Evolutionary conservation across 2,329 filamentous ascomycete species (phyloP).

Genomic region (Xylariales sp.): DNA sequence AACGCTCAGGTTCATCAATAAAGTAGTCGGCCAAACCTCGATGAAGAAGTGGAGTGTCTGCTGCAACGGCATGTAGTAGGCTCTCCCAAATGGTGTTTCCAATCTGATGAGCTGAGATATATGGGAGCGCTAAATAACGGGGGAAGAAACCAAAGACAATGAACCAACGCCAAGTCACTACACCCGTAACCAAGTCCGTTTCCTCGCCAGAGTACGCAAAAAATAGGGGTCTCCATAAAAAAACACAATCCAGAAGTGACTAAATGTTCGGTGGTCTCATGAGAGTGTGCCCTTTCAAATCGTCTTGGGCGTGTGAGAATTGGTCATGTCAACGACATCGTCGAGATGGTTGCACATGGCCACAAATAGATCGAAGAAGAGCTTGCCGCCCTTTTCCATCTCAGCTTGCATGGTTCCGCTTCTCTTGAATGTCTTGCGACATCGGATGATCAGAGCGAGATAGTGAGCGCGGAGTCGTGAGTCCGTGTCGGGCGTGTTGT

Average conservation of each 20-base stretch:
- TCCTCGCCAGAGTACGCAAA: conserved; percentile 42
- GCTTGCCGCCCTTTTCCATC: conserved; percentile 93
- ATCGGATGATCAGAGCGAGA: conserved; percentile 95
- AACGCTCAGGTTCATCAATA: conserved; percentile 55
- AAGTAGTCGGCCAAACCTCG: conserved; percentile 61
- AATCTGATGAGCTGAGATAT: conserved; percentile 60
- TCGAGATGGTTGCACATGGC: conserved; percentile 98
- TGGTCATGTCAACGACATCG: conserved; percentile 90
- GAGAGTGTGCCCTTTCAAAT: conserved; percentile 57
- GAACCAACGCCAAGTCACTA: conserved; percentile 47
- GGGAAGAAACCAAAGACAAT: conserved; percentile 54
- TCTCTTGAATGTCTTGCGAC: conserved; percentile 96
- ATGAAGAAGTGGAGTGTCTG: conserved; percentile 60
- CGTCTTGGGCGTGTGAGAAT: conserved; percentile 69
- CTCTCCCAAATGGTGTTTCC: conserved; percentile 61
- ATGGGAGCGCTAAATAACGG: conserved; percentile 52
- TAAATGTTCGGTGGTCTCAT: conserved; percentile 25
- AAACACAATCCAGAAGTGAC: conserved; percentile 42
- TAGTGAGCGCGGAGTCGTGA: conserved; percentile 95
- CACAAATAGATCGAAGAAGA: conserved; percentile 98
- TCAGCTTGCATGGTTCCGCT: conserved; percentile 99
- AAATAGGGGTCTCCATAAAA: conserved; percentile 28
- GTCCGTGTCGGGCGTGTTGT: conserved; percentile 92
- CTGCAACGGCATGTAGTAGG: conserved; percentile 50
- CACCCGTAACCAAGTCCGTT: conserved; percentile 41